phyloP scores from a whole-genome alignment of 768 basidiomycete species.

The Mycena vulgaris region DNA sequence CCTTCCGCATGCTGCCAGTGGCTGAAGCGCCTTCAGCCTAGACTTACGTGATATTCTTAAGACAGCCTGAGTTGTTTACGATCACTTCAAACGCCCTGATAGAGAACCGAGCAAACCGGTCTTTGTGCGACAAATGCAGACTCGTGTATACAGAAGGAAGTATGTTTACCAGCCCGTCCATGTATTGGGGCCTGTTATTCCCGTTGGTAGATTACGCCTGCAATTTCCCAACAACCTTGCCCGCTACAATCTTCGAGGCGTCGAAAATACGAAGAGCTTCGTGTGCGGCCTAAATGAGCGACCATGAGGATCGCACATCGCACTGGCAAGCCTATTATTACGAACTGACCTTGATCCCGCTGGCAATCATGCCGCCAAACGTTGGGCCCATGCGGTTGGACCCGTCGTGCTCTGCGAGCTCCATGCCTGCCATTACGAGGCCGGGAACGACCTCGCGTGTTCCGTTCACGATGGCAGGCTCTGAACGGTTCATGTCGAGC shows the following conservation, averaged over 20 bases:
- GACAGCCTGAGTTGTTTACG: too few species aligned
- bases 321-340: too few species aligned
- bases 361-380: slow-evolving; percentile 86
- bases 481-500: slow-evolving; percentile 87
- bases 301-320: too few species aligned
- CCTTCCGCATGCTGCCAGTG: too few species aligned
- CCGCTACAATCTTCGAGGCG: slow-evolving; percentile 64
- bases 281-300: slow-evolving; percentile 72
- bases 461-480: slow-evolving; percentile 84
- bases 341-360: slow-evolving; percentile 78
- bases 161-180: background rate
- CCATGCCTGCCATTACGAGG: slow-evolving; percentile 86
- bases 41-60: too few species aligned
- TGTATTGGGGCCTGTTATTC: background rate
- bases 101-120: too few species aligned
- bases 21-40: too few species aligned
- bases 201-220: background rate
- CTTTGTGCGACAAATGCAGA: too few species aligned
- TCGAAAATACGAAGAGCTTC: slow-evolving; percentile 72
- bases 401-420: slow-evolving; percentile 86
- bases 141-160: too few species aligned
- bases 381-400: slow-evolving; percentile 85
- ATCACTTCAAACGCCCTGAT: too few species aligned
- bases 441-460: slow-evolving; percentile 86
- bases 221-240: slow-evolving; percentile 64